These are phyloP conservation scores for Blastobotrys attinorum DNA, from an alignment of 805 yeast species.

Conservation along the genomic window DNA sequence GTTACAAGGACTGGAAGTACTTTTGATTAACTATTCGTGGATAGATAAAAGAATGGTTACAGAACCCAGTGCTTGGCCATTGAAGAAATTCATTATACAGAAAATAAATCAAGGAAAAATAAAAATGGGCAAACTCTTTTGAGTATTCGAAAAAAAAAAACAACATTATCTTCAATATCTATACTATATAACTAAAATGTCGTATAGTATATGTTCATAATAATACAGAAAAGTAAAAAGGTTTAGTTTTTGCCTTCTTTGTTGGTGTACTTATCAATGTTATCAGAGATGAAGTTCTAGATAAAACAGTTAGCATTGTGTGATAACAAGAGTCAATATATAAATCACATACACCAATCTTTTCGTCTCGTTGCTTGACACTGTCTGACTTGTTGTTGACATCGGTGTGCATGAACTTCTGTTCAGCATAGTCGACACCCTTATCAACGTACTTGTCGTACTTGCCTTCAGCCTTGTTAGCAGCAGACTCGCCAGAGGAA, in stretches of 20 bases:
- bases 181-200: background rate
- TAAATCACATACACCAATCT: slow-evolving; percentile 11
- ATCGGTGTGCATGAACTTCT: slow-evolving; percentile 15
- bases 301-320: background rate
- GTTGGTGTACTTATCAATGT: slow-evolving; percentile 10
- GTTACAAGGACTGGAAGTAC: no score
- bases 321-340: background rate
- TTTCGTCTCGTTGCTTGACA: slow-evolving; percentile 12
- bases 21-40: no score
- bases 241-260: no score
- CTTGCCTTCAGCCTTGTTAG: slow-evolving; percentile 8
- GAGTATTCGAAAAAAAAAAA: background rate
- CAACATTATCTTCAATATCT: background rate
- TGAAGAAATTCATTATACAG: no score
- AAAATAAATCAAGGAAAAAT: no score
- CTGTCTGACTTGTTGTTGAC: slow-evolving; percentile 11
- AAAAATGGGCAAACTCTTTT: no score
- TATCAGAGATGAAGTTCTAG: slow-evolving; percentile 13
- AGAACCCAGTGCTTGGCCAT: no score
- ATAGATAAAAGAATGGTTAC: no score
- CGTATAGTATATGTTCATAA: no score
- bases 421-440: slow-evolving; percentile 22
- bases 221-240: no score
- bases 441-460: slow-evolving; percentile 26
- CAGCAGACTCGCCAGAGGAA: background rate